Conservation (phyloP, 2,329 filamentous ascomycete genomes). For the Endothia cerciana region DNA sequence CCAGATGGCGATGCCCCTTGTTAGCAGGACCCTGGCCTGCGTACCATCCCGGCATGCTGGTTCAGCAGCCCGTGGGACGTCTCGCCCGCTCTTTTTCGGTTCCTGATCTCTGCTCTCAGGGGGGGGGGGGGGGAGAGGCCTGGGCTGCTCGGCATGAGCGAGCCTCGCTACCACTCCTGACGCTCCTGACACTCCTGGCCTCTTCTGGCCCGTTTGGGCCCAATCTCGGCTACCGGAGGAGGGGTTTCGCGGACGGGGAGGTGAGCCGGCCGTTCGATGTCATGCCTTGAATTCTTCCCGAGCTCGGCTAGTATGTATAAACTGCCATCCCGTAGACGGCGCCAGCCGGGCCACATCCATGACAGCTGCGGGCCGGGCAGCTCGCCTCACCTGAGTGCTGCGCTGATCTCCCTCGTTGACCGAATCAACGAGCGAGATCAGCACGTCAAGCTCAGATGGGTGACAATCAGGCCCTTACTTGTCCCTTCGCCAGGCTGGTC, state of each 20-base stretch:
- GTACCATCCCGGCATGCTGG: neutral
- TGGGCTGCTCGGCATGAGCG: too few relatives aligned
- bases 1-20: neutral
- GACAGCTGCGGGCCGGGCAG: neutral
- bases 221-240: too few relatives aligned
- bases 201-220: too few relatives aligned
- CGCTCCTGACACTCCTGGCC: too few relatives aligned
- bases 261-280: neutral
- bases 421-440: too few relatives aligned
- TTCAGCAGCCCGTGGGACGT: neutral
- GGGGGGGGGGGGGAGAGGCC: too few relatives aligned
- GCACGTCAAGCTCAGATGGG: too few relatives aligned
- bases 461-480: too few relatives aligned
- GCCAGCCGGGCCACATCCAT: neutral
- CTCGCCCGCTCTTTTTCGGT: neutral
- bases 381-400: neutral
- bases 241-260: neutral
- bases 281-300: neutral
- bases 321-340: neutral
- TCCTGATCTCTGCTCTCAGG: neutral
- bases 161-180: too few relatives aligned
- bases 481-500: too few relatives aligned
- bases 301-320: neutral
- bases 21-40: neutral
- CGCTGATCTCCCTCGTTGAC: too few relatives aligned